phyloP scores from a whole-genome alignment of 352 stramenopile genomes.

The Lagenidium giganteum region DNA sequence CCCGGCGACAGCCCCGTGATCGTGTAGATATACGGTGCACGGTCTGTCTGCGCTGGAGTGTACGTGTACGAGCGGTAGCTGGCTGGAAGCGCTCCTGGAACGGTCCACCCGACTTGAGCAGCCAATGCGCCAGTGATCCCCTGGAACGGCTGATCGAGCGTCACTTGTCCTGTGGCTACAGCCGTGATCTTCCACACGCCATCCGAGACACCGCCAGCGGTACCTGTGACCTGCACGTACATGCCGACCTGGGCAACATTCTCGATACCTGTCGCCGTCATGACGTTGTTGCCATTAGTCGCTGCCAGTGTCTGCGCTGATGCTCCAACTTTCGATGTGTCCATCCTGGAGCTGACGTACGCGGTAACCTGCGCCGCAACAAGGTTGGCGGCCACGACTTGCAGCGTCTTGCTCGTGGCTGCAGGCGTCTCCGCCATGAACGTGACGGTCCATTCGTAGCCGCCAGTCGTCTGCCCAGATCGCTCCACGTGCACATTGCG shows the following conservation, averaged over 20 bases:
- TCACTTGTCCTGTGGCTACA: constrained; percentile 49
- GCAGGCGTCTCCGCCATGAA: constrained; percentile 59
- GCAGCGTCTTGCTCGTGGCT: constrained; percentile 28
- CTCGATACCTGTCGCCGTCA: constrained; percentile 34
- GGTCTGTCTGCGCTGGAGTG: constrained; percentile 3
- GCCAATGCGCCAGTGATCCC: constrained; percentile 30
- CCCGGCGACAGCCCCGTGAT: constrained; percentile 70
- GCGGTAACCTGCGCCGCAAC: constrained; percentile 18
- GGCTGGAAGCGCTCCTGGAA: constrained; percentile 41
- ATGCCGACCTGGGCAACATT: constrained; percentile 36
- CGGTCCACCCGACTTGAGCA: constrained; percentile 52
- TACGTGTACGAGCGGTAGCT: constrained; percentile 48
- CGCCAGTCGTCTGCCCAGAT: constrained; percentile 28
- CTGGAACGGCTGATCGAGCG: constrained; percentile 34
- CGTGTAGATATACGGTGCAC: constrained; percentile 32
- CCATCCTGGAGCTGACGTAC: constrained; percentile 35
- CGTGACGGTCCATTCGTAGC: constrained; percentile 77
- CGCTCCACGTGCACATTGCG: constrained; percentile 78
- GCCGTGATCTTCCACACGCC: constrained; percentile 39
- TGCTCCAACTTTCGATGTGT: constrained; percentile 42
- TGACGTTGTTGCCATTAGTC: constrained; percentile 19
- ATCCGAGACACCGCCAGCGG: constrained; percentile 21
- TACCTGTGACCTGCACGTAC: constrained; percentile 42
- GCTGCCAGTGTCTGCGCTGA: constrained; percentile 23
- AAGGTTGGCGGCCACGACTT: constrained; percentile 33